Evolutionary conservation across 495 filamentous ascomycete genomes (phyloP).

Genomic region (Trichoderma parareesei): DNA sequence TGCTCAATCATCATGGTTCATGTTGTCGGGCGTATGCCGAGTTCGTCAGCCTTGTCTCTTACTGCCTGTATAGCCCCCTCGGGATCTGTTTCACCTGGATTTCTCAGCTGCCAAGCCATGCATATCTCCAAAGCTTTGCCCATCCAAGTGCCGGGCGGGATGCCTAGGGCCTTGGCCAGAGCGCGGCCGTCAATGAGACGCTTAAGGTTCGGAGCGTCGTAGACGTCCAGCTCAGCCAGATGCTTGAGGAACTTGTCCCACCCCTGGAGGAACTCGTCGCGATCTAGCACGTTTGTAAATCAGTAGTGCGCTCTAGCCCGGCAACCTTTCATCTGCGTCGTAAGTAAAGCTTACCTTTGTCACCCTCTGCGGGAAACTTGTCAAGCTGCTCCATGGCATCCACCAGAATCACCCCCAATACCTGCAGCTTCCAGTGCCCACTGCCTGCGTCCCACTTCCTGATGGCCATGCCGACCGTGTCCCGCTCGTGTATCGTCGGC

Average conservation of each 20-base stretch:
- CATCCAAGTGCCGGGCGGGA: conserved; percentile 71
- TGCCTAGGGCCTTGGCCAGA: conserved; percentile 51
- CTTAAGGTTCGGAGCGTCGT: conserved; percentile 45
- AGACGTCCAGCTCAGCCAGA: conserved; percentile 41
- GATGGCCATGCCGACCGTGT: conserved; percentile 63
- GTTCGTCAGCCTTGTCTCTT: conserved; percentile 41
- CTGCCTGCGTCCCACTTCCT: conserved; percentile 58
- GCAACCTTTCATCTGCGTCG: neutral
- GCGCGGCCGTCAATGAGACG: conserved; percentile 58
- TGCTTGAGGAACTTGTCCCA: conserved; percentile 52
- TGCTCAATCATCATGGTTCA: neutral
- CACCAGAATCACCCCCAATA: conserved; percentile 60
- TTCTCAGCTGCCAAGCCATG: conserved; percentile 76
- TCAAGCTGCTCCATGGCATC: conserved; percentile 44
- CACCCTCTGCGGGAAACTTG: neutral
- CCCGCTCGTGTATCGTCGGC: conserved; percentile 27
- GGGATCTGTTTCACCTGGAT: conserved; percentile 57
- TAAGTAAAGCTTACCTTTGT: conserved; percentile 18
- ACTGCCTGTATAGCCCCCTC: conserved; percentile 60
- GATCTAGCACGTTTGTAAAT: neutral
- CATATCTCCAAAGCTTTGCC: conserved; percentile 59
- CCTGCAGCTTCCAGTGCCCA: conserved; percentile 65
- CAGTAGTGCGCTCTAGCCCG: neutral
- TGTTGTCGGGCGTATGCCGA: conserved; percentile 35
- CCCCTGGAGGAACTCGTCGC: conserved; percentile 28